These are phyloP conservation scores for Thalassiosira mediterranea DNA, from an alignment of 352 stramenopile genomes.

Conservation along the genomic window DNA sequence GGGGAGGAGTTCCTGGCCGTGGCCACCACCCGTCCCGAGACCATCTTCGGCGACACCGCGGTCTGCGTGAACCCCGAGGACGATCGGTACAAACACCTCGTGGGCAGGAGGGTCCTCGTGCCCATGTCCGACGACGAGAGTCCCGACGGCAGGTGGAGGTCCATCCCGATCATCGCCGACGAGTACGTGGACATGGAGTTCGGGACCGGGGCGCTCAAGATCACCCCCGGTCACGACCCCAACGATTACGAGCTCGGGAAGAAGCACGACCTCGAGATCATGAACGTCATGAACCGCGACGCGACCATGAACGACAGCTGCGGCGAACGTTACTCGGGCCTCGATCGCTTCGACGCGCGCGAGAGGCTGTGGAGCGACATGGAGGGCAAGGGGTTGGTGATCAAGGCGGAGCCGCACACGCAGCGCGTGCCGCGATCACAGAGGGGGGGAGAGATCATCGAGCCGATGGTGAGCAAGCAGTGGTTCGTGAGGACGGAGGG, in stretches of 20 bases:
- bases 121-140: conserved; percentile 68
- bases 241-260: conserved; percentile 99
- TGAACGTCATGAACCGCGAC: conserved; percentile 91
- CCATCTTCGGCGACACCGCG: conserved; percentile 98
- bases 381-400: conserved; percentile 86
- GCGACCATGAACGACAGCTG: conserved; percentile 83
- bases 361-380: conserved; percentile 91
- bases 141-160: conserved; percentile 41
- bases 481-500: conserved; percentile 95
- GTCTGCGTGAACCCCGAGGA: conserved; percentile 97
- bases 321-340: conserved; percentile 85
- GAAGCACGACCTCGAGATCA: conserved; percentile 90
- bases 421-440: conserved; percentile 92
- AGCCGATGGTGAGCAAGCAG: conserved; percentile 96
- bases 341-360: conserved; percentile 94
- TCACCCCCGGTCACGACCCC: conserved; percentile 98
- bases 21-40: conserved; percentile 97
- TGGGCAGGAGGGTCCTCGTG: conserved; percentile 84
- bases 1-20: conserved; percentile 88
- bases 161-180: conserved; percentile 89
- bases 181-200: conserved; percentile 93
- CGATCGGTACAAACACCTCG: conserved; percentile 84
- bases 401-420: conserved; percentile 82
- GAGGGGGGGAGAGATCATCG: conserved; percentile 96
- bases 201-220: conserved; percentile 97